A percentile compares a stretch with the other conserved stretches of the same genome.
phyloP scores from a whole-genome alignment of 345 rosid genomes.

The Alliaria petiolata region DNA sequence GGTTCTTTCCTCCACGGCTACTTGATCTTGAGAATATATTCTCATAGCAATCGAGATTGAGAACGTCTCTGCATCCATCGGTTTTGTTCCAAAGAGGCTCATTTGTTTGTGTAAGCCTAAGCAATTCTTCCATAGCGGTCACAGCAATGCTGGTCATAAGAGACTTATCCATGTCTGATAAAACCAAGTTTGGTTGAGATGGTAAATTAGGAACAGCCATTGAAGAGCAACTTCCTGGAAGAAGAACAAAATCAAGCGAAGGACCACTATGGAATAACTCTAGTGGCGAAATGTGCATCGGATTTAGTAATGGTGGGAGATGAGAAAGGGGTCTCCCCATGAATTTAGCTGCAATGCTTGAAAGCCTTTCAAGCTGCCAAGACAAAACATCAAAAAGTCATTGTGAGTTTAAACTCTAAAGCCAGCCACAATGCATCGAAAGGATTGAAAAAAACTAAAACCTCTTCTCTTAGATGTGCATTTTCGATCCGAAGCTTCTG shows the following conservation, averaged over 20 bases:
- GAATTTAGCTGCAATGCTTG: slow-evolving; percentile 87
- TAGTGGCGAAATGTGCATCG: slow-evolving; percentile 58
- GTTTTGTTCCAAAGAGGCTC: slow-evolving; percentile 82
- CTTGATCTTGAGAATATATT: slow-evolving; percentile 56
- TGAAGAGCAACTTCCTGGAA: slow-evolving; percentile 54
- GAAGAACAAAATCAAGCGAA: slow-evolving; percentile 88
- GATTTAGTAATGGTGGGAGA: slow-evolving; percentile 72
- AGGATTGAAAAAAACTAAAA: neutral
- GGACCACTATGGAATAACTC: slow-evolving; percentile 70
- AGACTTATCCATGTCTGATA: slow-evolving; percentile 88
- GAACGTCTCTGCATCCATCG: slow-evolving; percentile 53
- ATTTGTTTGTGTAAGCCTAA: slow-evolving; percentile 71
- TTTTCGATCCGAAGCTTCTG: slow-evolving; percentile 83
- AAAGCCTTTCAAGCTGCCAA: slow-evolving; percentile 83
- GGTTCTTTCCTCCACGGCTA: slow-evolving; percentile 47
- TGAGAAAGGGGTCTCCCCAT: slow-evolving; percentile 90
- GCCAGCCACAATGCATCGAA: neutral
- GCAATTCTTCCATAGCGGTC: slow-evolving; percentile 76
- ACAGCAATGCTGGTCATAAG: slow-evolving; percentile 71
- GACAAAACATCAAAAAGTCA: neutral
- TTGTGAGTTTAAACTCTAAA: neutral
- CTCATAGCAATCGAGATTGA: slow-evolving; percentile 61
- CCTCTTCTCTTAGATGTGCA: slow-evolving; percentile 90
- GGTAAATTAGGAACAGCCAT: slow-evolving; percentile 41
- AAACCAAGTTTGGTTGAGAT: slow-evolving; percentile 42